phyloP scores from a whole-genome alignment of 164 flowering plant species.

The Houttuynia cordata region DNA sequence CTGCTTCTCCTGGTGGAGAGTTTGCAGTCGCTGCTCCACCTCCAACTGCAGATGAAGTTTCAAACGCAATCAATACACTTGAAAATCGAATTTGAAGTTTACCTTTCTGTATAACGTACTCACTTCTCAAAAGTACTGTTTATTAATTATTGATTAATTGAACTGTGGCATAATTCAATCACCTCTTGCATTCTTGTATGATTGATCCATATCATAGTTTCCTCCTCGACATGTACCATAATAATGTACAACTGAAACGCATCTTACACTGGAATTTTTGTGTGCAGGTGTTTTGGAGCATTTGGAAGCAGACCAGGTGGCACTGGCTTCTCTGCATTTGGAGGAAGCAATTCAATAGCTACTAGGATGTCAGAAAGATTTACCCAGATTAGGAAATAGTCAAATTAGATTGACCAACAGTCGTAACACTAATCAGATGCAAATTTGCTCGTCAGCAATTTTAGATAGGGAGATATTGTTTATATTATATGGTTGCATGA shows the following conservation, averaged over 20 bases:
- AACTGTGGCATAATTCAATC: no score
- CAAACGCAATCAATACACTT: neutral
- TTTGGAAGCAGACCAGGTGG: conserved; percentile 46
- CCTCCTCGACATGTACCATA: no score
- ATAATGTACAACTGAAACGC: neutral
- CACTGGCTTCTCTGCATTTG: conserved; percentile 60
- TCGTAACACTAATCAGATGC: no score
- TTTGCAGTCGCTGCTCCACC: conserved; percentile 19
- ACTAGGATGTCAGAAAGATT: conserved; percentile 47
- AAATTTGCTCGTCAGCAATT: no score
- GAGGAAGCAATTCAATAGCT: conserved; percentile 24
- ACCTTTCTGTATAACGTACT: neutral
- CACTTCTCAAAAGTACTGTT: no score
- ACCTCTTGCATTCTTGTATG: no score
- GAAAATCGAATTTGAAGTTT: neutral
- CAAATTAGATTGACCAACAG: neutral
- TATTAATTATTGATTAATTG: no score
- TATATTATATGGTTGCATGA: no score
- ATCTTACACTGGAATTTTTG: neutral
- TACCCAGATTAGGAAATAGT: conserved; percentile 73
- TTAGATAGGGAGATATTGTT: no score
- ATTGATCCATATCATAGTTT: no score
- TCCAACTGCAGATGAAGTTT: neutral
- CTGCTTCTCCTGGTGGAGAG: conserved; percentile 19
- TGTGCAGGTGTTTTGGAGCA: conserved; percentile 57